Evolutionary conservation across 768 basidiomycete genomes (phyloP).

Genomic region (Daedaleopsis sinensis): DNA sequence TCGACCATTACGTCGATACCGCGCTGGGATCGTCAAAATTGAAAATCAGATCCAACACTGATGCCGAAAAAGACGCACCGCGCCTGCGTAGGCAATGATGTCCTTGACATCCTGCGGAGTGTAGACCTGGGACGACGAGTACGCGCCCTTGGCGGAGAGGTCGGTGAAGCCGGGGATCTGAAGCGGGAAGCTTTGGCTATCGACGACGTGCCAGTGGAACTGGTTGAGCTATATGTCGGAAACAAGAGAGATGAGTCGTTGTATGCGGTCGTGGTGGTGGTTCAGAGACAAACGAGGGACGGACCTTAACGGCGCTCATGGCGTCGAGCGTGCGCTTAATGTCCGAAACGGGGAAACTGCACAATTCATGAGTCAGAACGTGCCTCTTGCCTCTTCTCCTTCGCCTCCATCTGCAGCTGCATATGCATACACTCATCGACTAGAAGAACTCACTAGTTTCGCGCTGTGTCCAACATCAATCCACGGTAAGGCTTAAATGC

Average conservation of each 20-base stretch:
- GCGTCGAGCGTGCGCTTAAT: slow-evolving; percentile 73
- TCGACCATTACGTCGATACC: slow-evolving; percentile 55
- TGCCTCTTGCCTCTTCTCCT: neutral
- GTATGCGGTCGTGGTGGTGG: neutral
- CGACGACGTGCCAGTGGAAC: slow-evolving; percentile 52
- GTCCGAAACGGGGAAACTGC: slow-evolving; percentile 64
- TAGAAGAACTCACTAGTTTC: slow-evolving; percentile 60
- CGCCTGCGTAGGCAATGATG: slow-evolving; percentile 48
- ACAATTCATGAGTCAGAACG: no score
- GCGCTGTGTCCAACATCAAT: slow-evolving; percentile 78
- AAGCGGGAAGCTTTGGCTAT: slow-evolving; percentile 56
- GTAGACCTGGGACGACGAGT: slow-evolving; percentile 39
- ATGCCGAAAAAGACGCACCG: slow-evolving; percentile 32
- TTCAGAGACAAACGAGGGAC: no score
- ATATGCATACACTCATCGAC: neutral
- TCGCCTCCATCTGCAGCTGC: neutral
- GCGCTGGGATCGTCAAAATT: slow-evolving; percentile 33
- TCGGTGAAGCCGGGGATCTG: slow-evolving; percentile 40
- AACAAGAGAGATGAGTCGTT: neutral
- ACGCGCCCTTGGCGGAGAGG: slow-evolving; percentile 47
- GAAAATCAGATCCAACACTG: neutral
- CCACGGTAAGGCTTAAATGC: slow-evolving; percentile 66
- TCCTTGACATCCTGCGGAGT: slow-evolving; percentile 39
- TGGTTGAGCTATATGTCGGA: slow-evolving; percentile 42
- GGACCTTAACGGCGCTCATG: slow-evolving; percentile 51